phyloP scores from a whole-genome alignment of 768 basidiomycete genomes.

The Pleurotus tuber-regium region DNA sequence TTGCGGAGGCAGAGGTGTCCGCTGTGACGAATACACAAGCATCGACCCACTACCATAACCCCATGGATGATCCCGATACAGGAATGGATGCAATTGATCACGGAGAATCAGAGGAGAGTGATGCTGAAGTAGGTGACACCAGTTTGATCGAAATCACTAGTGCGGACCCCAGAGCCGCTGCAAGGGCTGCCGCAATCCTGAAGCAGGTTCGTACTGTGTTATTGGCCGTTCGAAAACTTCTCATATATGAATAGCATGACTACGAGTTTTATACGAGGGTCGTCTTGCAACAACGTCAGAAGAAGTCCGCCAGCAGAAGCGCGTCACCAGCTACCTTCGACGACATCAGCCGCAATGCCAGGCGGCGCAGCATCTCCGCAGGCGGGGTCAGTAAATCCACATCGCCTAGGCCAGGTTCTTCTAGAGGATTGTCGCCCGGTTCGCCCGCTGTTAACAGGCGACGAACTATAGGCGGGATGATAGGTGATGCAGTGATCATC shows the following conservation, averaged over 20 bases:
- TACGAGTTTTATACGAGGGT: constrained; percentile 76
- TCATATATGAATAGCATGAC: constrained; percentile 71
- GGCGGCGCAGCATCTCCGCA: constrained; percentile 32
- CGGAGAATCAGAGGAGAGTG: constrained; percentile 19
- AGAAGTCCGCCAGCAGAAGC: constrained; percentile 26
- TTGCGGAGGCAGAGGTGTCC: not conserved
- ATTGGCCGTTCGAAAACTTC: not conserved
- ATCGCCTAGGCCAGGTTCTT: constrained; percentile 9
- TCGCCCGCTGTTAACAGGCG: constrained; percentile 22
- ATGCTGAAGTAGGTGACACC: constrained; percentile 39
- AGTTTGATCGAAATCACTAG: constrained; percentile 84
- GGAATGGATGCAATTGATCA: constrained; percentile 5
- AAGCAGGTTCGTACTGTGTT: constrained; percentile 54
- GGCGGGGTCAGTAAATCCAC: constrained; percentile 30
- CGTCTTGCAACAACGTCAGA: constrained; percentile 27
- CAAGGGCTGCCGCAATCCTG: constrained; percentile 89
- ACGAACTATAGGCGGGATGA: constrained; percentile 36
- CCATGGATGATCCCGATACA: not conserved
- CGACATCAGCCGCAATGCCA: constrained; percentile 27
- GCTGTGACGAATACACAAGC: not conserved
- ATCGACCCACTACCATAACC: not conserved
- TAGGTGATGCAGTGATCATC: constrained; percentile 52
- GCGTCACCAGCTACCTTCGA: constrained; percentile 29
- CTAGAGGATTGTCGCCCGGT: constrained; percentile 11
- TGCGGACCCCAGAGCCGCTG: constrained; percentile 82